Conservation (phyloP, 2,329 filamentous ascomycete species). For the Pseudopithomyces chartarum region DNA sequence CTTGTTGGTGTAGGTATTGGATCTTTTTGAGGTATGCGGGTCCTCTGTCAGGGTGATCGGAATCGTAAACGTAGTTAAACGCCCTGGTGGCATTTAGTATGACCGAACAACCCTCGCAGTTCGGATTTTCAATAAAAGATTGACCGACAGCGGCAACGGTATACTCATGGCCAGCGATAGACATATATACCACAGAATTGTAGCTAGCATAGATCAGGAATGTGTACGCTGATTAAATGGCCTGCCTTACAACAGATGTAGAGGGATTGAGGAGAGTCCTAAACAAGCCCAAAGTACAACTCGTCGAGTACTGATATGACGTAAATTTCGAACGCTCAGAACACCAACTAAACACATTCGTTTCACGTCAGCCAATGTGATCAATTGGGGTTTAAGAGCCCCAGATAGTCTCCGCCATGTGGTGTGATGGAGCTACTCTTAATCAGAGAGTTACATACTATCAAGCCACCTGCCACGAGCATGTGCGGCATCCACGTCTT, state of each 20-base stretch:
- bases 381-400: constrained; percentile 14
- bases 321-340: constrained; percentile 6
- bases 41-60: neutral
- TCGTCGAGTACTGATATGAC: neutral
- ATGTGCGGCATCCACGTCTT: constrained; percentile 24
- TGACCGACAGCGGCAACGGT: constrained; percentile 14
- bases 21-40: neutral
- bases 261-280: constrained; percentile 11
- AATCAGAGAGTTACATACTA: neutral
- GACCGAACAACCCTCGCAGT: constrained; percentile 5
- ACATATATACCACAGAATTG: constrained; percentile 28
- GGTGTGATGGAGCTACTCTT: constrained; percentile 21
- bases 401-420: no score
- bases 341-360: neutral
- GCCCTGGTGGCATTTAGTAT: neutral
- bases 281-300: constrained; percentile 8
- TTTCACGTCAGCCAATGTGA: constrained; percentile 45
- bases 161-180: constrained; percentile 18
- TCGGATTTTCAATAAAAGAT: constrained; percentile 13
- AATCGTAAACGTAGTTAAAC: neutral
- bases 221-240: neutral
- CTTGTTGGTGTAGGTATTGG: constrained; percentile 1
- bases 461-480: constrained; percentile 24
- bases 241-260: constrained; percentile 14
- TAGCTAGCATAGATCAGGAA: constrained; percentile 15